Base-by-base conservation (phyloP, 768 basidiomycete species). In the Asterophora lycoperdoides region DNA sequence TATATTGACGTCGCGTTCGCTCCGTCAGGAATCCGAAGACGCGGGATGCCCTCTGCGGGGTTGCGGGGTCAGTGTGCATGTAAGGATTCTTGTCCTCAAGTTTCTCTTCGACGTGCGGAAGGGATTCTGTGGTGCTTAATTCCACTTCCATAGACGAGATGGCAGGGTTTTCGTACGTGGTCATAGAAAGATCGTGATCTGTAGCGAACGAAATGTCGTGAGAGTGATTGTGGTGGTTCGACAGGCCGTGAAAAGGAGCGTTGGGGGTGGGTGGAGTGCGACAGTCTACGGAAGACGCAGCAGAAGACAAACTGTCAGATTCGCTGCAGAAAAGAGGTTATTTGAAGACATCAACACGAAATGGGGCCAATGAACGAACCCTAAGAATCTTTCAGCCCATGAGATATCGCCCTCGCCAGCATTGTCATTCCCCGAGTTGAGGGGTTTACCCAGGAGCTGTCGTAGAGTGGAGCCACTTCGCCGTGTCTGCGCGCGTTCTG, bases 131-230 rank as follows among this genome's bases (percentile, higher is more conserved):
- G 10, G 71, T 67, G 61, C 86, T 87, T 43, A 81, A 69, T 59
- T 89, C 86, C 3, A 89, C 89, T 50, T 85, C 82, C 68, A 89
- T 75, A 0, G 88, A 91, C 5, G 84, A 85, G 38, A 88, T 81
- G 17, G 73, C 73, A 4, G 76, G 76, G 57, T 75, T 68, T 47
- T 74, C 69, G 41, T 66, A 58, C 45, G 63, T 64, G 48, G 56
- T 58, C 32, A 71, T 69, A n/a, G 74, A 71, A 49, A 70, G 62
- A 59, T 80, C 76, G 58, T 72, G 66, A 52, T 79, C 75, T 6
- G 75, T 68, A 56, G 71, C 58, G 54, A 77, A 63, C 13, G 77
- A 70, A 48, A 65, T 54, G 47, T 77, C 73, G 41, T 63, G 56
- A 50, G 46, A 64, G 40, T 55, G 51, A 48, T 58, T 56, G 42